phyloP scores from a whole-genome alignment of 73 alveolate species.

The Vitrella brassicaformis region DNA sequence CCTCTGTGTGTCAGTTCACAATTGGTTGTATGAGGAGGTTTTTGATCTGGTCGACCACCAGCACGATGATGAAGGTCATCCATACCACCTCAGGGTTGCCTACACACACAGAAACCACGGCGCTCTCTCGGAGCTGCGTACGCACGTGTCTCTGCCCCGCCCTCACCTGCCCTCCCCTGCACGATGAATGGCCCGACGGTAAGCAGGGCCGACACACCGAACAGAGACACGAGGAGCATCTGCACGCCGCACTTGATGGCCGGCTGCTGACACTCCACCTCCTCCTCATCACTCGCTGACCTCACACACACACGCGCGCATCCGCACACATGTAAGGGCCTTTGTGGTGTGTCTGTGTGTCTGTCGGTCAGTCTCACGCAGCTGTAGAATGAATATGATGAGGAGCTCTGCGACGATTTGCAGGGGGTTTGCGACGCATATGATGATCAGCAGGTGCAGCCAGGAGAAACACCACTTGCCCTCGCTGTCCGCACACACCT shows the following conservation, averaged over 20 bases:
- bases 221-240: background rate
- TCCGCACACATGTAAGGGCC: conserved; percentile 35
- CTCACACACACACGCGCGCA: background rate
- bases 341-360: conserved; percentile 13
- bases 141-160: too few relatives aligned
- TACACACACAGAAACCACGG: background rate
- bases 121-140: background rate
- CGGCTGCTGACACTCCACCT: background rate
- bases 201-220: background rate
- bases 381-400: conserved; percentile 15
- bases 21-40: too few relatives aligned
- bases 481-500: too few relatives aligned
- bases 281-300: background rate
- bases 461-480: background rate
- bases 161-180: background rate
- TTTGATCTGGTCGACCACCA: background rate
- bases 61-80: background rate
- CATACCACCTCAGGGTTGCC: background rate
- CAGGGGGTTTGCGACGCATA: conserved; percentile 7
- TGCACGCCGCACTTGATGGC: background rate
- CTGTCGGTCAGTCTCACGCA: conserved; percentile 9
- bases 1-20: too few relatives aligned
- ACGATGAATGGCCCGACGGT: background rate
- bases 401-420: background rate
- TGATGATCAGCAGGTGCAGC: conserved; percentile 1